Base-by-base conservation (phyloP, 176 grass and related monocot genomes). In the Areca catechu region DNA sequence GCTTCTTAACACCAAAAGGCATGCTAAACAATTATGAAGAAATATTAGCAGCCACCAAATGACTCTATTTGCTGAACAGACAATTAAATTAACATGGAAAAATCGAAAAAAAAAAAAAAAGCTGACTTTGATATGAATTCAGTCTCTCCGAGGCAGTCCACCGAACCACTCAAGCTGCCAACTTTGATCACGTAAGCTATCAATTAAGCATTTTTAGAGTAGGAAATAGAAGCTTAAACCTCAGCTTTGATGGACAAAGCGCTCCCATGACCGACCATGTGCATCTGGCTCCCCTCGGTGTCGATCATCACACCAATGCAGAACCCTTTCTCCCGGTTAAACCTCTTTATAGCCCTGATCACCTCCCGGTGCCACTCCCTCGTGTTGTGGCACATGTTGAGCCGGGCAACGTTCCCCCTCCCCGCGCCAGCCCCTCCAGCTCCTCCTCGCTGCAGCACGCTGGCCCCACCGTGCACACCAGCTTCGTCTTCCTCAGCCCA, bases 281-380 rank as follows among this genome's bases (percentile, higher is more conserved):
- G 74, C 5, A 90, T 69, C 67, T 90, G 81, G 57, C 78, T 78
- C 2, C 86, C 78, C 71, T 90, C 75, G 25, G 82, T 90, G 48
- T 90, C 82, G 5, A 90, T 79, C 82, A 90, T 90, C 37, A 90
- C 71, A 25, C 82, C 65, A 2, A 84, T 57, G 70, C 86, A 89
- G 77, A 89, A 84, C 0, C 82, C 82, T 16, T 79, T 76, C 71
- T 85, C 71, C 22, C 79, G 74, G 19, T 90, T 90, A 60, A 85
- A 67, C 74, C 59, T 66, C 49, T 71, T 71, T 49, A 90, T 71
- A 30, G 73, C 62, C 17, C 67, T 50, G 75, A 85, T 79, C 3
- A 70, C 75, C 19, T 58, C 63, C 2, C 75, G 82, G 68, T 85
- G 75, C 86, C 75, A 90, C 2, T 82, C 82, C 25, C 72, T 71